Conservation (phyloP, 208 protist species). For the Trypanosoma mega region DNA sequence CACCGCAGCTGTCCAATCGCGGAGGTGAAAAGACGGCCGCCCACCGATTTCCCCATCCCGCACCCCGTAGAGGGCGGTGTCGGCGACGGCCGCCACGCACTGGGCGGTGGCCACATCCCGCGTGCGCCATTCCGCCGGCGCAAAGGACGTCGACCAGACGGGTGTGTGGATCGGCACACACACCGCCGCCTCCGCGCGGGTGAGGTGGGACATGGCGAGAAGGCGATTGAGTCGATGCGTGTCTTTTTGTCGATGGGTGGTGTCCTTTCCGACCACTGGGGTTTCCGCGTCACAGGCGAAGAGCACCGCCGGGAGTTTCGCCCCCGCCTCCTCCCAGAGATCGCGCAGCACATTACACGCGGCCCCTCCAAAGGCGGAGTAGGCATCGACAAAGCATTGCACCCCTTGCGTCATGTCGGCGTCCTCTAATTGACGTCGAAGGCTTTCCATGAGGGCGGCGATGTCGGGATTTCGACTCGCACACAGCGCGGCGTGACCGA, state of each 20-base stretch:
- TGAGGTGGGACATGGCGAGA: constrained; percentile 60
- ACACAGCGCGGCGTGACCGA: constrained; percentile 44
- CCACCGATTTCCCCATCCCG: constrained; percentile 41
- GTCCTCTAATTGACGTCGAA: constrained; percentile 63
- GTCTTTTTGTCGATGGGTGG: constrained; percentile 56
- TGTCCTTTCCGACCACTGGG: constrained; percentile 28
- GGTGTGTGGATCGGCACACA: constrained; percentile 68
- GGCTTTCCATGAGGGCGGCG: constrained; percentile 28
- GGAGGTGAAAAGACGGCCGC: constrained; percentile 61
- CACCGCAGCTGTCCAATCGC: constrained; percentile 66
- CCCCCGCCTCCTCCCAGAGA: constrained; percentile 65
- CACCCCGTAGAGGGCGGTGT: constrained; percentile 72
- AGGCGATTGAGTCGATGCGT: constrained; percentile 68
- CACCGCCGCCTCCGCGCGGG: constrained; percentile 40
- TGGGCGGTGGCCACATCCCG: constrained; percentile 78
- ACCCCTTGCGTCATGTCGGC: constrained; percentile 67
- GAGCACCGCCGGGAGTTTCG: constrained; percentile 49
- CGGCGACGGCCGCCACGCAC: constrained; percentile 59
- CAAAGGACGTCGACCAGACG: constrained; percentile 62
- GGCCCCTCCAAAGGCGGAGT: constrained; percentile 72
- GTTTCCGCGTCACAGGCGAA: constrained; percentile 27
- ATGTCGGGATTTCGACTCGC: constrained; percentile 20
- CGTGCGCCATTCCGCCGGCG: constrained; percentile 41
- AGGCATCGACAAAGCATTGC: constrained; percentile 75
- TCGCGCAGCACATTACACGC: constrained; percentile 65